phyloP scores from a whole-genome alignment of 177 flowering plant species.

The Vitis hybrid region DNA sequence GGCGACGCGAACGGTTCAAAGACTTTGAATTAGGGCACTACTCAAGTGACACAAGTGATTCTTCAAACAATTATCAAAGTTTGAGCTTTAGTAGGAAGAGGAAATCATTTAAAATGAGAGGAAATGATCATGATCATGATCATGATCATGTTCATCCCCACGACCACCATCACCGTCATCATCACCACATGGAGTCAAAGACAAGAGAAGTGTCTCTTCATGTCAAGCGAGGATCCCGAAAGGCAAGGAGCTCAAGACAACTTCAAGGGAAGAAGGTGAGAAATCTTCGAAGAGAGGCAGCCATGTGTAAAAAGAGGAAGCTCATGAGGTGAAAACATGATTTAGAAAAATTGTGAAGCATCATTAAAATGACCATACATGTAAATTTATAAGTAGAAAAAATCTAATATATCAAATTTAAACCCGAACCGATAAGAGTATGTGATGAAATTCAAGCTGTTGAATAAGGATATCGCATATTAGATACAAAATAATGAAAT shows the following conservation, averaged over 20 bases:
- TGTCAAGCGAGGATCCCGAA: slow-evolving; percentile 24
- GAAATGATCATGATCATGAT: slow-evolving; percentile 12
- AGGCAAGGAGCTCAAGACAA: slow-evolving; percentile 27
- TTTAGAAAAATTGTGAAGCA: neutral
- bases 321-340: slow-evolving; percentile 13
- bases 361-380: too few relatives aligned
- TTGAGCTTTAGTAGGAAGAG: slow-evolving; percentile 24
- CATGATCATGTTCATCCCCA: slow-evolving; percentile 14
- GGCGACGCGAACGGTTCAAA: slow-evolving; percentile 20
- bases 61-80: slow-evolving; percentile 6
- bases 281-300: slow-evolving; percentile 14
- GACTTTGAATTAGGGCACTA: slow-evolving; percentile 49
- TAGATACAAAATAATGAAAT: too few relatives aligned
- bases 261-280: slow-evolving; percentile 24
- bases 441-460: too few relatives aligned
- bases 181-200: slow-evolving; percentile 24
- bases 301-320: slow-evolving; percentile 33
- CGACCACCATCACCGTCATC: slow-evolving; percentile 6
- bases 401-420: too few relatives aligned
- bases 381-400: too few relatives aligned
- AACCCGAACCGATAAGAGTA: too few relatives aligned
- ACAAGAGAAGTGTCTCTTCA: slow-evolving; percentile 28
- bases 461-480: too few relatives aligned
- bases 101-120: slow-evolving; percentile 27
- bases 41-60: slow-evolving; percentile 29